Evolutionary conservation across 2,329 filamentous ascomycete genomes (phyloP).

Genomic region (Fonsecaea nubica): DNA sequence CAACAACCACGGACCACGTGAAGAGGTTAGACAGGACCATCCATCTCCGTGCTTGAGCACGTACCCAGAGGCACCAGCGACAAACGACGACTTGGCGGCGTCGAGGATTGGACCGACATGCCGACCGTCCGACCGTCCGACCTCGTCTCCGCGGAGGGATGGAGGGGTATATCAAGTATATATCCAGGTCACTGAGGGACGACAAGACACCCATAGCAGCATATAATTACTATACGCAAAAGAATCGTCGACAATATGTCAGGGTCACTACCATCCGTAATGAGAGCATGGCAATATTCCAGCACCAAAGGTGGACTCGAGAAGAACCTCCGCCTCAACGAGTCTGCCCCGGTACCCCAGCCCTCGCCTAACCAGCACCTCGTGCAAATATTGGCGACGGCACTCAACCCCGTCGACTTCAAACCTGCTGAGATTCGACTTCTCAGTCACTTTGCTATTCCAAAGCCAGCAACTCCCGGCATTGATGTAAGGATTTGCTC

Average conservation of each 20-base stretch:
- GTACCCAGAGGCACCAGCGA: neutral
- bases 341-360: conserved; percentile 50
- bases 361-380: conserved; percentile 52
- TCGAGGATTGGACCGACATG: neutral
- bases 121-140: neutral
- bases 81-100: neutral
- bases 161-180: neutral
- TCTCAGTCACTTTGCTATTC: conserved; percentile 49
- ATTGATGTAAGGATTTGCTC: conserved; percentile 46
- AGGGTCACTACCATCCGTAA: conserved; percentile 45
- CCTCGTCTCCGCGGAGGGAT: neutral
- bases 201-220: no score
- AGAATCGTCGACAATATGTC: conserved; percentile 6
- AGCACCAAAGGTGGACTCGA: conserved; percentile 56
- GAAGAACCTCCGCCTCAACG: conserved; percentile 59
- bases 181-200: neutral
- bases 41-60: neutral
- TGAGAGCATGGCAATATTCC: conserved; percentile 66
- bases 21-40: neutral
- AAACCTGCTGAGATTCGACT: conserved; percentile 63
- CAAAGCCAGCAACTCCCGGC: conserved; percentile 56
- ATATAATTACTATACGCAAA: no score
- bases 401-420: conserved; percentile 70
- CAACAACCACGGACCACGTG: neutral
- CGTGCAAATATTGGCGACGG: conserved; percentile 60